phyloP scores from a whole-genome alignment of 1,284 basidiomycete species.

The Heterobasidion parviporum region DNA sequence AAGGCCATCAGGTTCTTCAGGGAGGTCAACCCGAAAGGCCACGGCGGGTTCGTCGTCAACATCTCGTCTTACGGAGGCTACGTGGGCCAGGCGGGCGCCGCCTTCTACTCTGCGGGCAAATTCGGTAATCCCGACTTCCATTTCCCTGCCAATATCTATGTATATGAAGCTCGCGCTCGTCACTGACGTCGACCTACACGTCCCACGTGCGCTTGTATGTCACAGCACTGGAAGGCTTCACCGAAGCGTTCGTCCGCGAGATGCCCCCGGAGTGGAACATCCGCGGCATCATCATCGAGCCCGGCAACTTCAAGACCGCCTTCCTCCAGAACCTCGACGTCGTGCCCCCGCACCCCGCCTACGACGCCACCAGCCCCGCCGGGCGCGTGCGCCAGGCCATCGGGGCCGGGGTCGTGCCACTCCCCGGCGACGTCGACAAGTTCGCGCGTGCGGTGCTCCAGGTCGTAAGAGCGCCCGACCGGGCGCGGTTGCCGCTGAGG shows the following conservation, averaged over 20 bases:
- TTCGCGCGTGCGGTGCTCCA: conserved; percentile 14
- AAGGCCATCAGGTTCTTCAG: conserved; percentile 22
- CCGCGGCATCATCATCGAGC: conserved; percentile 25
- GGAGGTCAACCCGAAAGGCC: conserved; percentile 18
- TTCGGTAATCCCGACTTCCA: conserved; percentile 18
- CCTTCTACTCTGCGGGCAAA: conserved; percentile 25
- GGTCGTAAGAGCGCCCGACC: conserved; percentile 15
- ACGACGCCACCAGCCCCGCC: conserved; percentile 10
- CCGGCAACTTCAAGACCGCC: conserved; percentile 25
- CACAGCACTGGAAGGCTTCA: conserved; percentile 27
- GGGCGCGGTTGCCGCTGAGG: conserved; percentile 27
- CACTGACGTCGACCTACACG: not conserved
- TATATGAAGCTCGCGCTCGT: not conserved
- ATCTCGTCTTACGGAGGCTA: conserved; percentile 24
- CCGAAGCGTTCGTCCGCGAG: conserved; percentile 18
- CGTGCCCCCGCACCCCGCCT: conserved; percentile 12
- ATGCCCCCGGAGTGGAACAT: conserved; percentile 24
- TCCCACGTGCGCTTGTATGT: not conserved
- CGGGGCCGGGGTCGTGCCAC: conserved; percentile 1
- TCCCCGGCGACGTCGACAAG: conserved; percentile 11
- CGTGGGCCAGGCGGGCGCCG: conserved; percentile 18
- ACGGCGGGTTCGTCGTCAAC: conserved; percentile 25
- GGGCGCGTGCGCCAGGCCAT: not conserved
- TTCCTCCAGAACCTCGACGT: conserved; percentile 12
- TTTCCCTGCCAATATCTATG: not conserved